Base-by-base conservation (phyloP, 768 basidiomycete species). In the Lenzites betulinus region DNA sequence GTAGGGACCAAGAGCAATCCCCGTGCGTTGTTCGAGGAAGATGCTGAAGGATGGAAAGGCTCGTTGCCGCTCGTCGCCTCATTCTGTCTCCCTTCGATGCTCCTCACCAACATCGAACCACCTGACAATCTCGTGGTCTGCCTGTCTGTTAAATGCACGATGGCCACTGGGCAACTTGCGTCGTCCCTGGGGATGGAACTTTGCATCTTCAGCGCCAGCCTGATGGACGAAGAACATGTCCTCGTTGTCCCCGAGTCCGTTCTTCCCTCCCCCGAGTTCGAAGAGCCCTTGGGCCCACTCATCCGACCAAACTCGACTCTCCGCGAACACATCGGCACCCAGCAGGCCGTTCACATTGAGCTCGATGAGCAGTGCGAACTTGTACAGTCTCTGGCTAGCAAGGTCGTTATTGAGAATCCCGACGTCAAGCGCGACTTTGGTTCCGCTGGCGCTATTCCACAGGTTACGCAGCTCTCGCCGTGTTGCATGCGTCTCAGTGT, bases 401-500 rank as follows among this genome's bases (percentile, higher is more conserved):
- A 55, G 43, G 36, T 68, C 7, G 18, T 30, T 22, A 39, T 72
- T 41, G 63, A 66, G 18, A 51, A 53, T 28, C 1, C 35, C 16
- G 47, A 39, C 13, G 64, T 59, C 12, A 51, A 54, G 28, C 42
- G n/a, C 9, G 26, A 56, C 5, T 62, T 71, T 20, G 58, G 60
- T 20, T 39, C 22, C 26, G 20, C 46, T 23, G 63, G 63, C 12
- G 51, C 63, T 7, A 55, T 36, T 12, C 67, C 67, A 11, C 36
- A 43, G 30, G 56, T 58, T 33, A 36, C 33, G 33, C 75, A 78
- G 58, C 46, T 67, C 3, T 73, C 75, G 2, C 71, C 77, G 22
- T 75, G 66, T 52, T 66, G 64, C 9, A 72, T 81, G 60, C 57
- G 65, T 13, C 67, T 78, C 12, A 60, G 62, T 3, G 63, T 80